Base-by-base conservation (phyloP, 495 filamentous ascomycete species). In the Daldinia grandis region DNA sequence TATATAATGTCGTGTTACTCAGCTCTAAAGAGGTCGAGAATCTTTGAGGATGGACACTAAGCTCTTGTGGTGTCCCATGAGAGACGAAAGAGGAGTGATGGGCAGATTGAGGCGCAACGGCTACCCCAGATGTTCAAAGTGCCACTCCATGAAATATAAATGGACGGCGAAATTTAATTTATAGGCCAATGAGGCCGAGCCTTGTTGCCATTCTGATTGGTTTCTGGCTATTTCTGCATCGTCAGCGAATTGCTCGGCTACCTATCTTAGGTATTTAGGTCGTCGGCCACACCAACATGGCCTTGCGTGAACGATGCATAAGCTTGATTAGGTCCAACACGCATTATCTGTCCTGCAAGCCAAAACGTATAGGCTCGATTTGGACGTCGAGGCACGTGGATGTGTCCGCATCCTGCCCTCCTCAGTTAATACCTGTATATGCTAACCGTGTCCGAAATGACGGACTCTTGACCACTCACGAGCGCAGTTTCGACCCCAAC, bases 131-230 rank as follows among this genome's bases (percentile, higher is more conserved):
- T 15, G 55, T 47, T 57, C 44, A 51, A 49, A 31, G 53, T 59
- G 47, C 55, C 24, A 68, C 60, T 62, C 64, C 70, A 62, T 30
- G 61, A 35, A 42, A 33, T 69, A 37, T 71, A 71, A 62, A 74
- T 64, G 58, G 54, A 67, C 62, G 62, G 71, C 62, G 55, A 67
- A 66, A 69, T 73, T 74, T 74, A 70, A 74, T 74, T 62, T 73
- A 70, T 17, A 70, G 62, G 19, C 54, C 67, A 74, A 71, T 67
- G 66, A 70, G 71, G 42, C 66, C 67, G 67, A 66, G 57, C 4
- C 19, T n/a, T 59, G 50, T 30, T 59, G 12, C 54, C 27, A 53
- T 53, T 49, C 44, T 70, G 53, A 74, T 74, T 74, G 71, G 71
- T 5, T 14, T 51, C 33, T 59, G n/a, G 49, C 9, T 35, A 54